phyloP scores from a whole-genome alignment of 2,329 filamentous ascomycete species.

The Penicillium digitatum region DNA sequence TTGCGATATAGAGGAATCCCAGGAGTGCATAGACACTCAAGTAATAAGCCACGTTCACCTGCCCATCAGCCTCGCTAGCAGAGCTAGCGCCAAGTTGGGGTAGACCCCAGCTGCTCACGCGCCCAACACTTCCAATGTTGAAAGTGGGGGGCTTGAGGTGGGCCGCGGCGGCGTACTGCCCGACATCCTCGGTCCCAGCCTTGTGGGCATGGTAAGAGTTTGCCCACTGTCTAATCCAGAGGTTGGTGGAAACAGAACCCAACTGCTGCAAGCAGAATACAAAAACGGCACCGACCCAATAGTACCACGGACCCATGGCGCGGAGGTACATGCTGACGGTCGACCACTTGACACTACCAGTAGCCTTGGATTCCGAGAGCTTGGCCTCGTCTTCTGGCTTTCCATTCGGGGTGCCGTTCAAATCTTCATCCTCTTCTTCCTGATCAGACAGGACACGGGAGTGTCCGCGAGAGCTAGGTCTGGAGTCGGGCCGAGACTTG shows the following conservation, averaged over 20 bases:
- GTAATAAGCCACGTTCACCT: constrained; percentile 81
- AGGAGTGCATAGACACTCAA: constrained; percentile 77
- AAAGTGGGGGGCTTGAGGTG: constrained; percentile 38
- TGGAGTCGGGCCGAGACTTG: constrained; percentile 69
- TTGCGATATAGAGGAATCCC: constrained; percentile 69
- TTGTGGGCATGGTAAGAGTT: constrained; percentile 69
- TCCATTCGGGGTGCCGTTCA: constrained; percentile 47
- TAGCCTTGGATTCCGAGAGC: constrained; percentile 71
- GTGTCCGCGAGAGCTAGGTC: constrained; percentile 65
- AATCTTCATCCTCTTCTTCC: constrained; percentile 48
- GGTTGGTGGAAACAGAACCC: constrained; percentile 77
- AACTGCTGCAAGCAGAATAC: constrained; percentile 82
- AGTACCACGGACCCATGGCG: constrained; percentile 96
- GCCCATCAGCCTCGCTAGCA: constrained; percentile 24
- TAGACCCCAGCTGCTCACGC: constrained; percentile 29
- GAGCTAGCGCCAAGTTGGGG: constrained; percentile 28
- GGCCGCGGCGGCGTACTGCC: constrained; percentile 41
- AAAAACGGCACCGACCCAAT: constrained; percentile 72
- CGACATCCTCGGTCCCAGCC: constrained; percentile 28
- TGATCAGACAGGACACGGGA: constrained; percentile 75
- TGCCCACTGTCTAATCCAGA: constrained; percentile 95
- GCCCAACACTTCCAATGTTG: constrained; percentile 36
- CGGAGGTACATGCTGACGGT: constrained; percentile 81
- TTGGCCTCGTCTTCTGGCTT: constrained; percentile 47
- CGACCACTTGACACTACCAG: constrained; percentile 79